Evolutionary conservation across 2,329 filamentous ascomycete genomes (phyloP).

Genomic region (Didymella pomorum): DNA sequence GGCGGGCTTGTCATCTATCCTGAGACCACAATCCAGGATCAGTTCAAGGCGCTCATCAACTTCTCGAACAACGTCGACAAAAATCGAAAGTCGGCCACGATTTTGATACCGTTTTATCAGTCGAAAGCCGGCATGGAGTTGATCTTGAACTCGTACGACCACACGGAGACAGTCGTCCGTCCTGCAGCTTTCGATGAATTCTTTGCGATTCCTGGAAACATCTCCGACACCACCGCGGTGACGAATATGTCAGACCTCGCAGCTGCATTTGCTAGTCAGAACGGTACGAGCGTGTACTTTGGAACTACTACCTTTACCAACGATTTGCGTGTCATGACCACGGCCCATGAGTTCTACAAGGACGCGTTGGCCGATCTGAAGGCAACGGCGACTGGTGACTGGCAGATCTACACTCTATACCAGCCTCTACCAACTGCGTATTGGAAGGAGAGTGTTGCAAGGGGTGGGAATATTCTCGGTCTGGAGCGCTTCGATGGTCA

Average conservation of each 20-base stretch:
- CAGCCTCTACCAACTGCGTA: conserved; percentile 53
- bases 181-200: conserved; percentile 35
- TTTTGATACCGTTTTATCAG: conserved; percentile 32
- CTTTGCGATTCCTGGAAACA: conserved; percentile 34
- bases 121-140: conserved; percentile 23
- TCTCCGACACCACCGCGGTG: conserved; percentile 33
- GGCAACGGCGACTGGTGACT: conserved; percentile 39
- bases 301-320: conserved; percentile 44
- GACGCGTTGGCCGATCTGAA: conserved; percentile 49
- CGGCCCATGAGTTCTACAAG: conserved; percentile 52
- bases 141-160: conserved; percentile 36
- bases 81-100: conserved; percentile 28
- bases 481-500: conserved; percentile 36
- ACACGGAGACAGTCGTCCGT: conserved; percentile 28
- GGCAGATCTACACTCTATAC: conserved; percentile 45
- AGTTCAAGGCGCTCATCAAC: conserved; percentile 35
- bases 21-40: conserved; percentile 24
- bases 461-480: conserved; percentile 54
- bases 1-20: conserved; percentile 44
- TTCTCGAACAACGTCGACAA: conserved; percentile 31
- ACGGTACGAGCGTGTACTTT: conserved; percentile 31
- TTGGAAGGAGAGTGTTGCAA: conserved; percentile 43
- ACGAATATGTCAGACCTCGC: conserved; percentile 38
- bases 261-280: conserved; percentile 27
- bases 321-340: conserved; percentile 47